These are phyloP conservation scores for Zanthoxylum bungeanum DNA, from an alignment of 345 rosid genomes.

Conservation along the genomic window DNA sequence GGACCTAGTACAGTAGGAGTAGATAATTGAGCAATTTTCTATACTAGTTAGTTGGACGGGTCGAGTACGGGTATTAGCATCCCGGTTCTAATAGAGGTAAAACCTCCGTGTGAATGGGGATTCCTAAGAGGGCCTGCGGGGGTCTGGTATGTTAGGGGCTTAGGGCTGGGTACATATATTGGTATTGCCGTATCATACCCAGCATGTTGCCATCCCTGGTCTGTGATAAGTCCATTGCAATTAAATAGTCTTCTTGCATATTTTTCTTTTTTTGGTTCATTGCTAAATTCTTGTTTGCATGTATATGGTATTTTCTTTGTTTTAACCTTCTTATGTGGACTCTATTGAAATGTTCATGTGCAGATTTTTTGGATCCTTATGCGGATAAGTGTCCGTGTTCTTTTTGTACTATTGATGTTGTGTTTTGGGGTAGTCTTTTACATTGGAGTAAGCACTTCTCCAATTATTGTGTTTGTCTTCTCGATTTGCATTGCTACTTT, in stretches of 20 bases:
- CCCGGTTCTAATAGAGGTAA: too few species aligned
- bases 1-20: too few species aligned
- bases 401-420: conserved; percentile 61
- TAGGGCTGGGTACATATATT: too few species aligned
- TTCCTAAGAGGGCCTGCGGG: too few species aligned
- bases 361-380: conserved; percentile 82
- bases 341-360: conserved; percentile 16
- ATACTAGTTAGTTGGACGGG: too few species aligned
- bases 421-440: conserved; percentile 73
- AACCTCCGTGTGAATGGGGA: too few species aligned
- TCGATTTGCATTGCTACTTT: conserved; percentile 78
- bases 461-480: conserved; percentile 88
- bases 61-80: too few species aligned
- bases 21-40: too few species aligned
- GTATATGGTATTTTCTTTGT: too few species aligned
- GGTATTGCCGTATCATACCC: too few species aligned
- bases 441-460: conserved; percentile 90
- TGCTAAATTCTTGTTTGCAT: not conserved
- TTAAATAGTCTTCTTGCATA: not conserved
- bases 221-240: not conserved
- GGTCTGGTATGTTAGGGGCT: too few species aligned
- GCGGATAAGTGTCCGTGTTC: conserved; percentile 80
- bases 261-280: not conserved
- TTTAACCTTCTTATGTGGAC: not conserved
- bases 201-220: too few species aligned